A percentile compares a stretch with the other conserved stretches of the same genome.
Evolutionary conservation across 2,329 filamentous ascomycete species (phyloP).

Genomic region (Delphinella strobiligena): DNA sequence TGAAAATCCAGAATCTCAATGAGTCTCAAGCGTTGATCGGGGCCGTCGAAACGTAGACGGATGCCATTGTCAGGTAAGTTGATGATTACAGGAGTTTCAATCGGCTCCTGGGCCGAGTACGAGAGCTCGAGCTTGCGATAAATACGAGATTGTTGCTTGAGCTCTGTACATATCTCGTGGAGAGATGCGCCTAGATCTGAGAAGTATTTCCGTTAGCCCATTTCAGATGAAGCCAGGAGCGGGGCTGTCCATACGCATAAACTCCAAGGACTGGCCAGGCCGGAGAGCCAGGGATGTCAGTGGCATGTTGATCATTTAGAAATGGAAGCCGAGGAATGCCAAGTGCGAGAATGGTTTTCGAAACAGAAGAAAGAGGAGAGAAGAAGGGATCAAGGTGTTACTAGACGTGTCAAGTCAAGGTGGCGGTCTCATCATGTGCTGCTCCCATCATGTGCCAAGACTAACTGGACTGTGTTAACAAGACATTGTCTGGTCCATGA

Average conservation of each 20-base stretch:
- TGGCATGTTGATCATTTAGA: neutral
- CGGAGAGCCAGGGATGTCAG: neutral
- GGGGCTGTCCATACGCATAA: slow-evolving; percentile 23
- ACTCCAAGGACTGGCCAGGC: slow-evolving; percentile 22
- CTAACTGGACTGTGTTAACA: too few species aligned
- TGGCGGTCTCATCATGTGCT: neutral
- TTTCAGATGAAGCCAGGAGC: neutral
- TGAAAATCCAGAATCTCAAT: slow-evolving; percentile 88
- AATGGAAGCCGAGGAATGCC: neutral
- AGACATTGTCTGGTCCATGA: too few species aligned
- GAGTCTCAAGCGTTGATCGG: slow-evolving; percentile 79
- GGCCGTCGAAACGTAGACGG: slow-evolving; percentile 82
- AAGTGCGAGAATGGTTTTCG: too few species aligned
- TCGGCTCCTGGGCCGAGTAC: slow-evolving; percentile 64
- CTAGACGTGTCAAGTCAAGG: neutral
- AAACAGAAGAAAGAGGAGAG: too few species aligned
- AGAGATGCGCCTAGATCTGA: slow-evolving; percentile 79
- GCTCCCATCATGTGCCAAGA: neutral
- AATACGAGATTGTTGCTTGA: slow-evolving; percentile 74
- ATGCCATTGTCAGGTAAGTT: slow-evolving; percentile 75
- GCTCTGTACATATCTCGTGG: slow-evolving; percentile 73
- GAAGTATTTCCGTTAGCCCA: neutral
- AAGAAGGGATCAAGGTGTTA: too few species aligned
- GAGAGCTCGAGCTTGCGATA: slow-evolving; percentile 76
- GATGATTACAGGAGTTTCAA: slow-evolving; percentile 63